These are phyloP conservation scores for Cephalotrichum gorgonifer DNA, from an alignment of 2,329 filamentous ascomycete genomes.

Conservation along the genomic window DNA sequence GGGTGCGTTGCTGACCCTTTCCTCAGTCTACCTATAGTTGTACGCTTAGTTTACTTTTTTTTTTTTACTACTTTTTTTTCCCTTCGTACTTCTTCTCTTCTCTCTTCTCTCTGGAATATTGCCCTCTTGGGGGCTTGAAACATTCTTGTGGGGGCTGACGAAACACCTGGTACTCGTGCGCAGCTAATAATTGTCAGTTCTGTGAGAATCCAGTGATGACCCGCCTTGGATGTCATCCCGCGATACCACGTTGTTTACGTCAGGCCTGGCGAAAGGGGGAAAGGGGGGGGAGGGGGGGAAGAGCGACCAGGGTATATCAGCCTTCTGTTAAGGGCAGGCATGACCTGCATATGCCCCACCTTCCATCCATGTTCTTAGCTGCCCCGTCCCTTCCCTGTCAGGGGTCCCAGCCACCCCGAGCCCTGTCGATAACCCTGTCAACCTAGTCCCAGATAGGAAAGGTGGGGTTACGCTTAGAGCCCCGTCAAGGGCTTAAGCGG, in stretches of 20 bases:
- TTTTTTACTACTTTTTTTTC: not conserved
- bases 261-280: not conserved
- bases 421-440: no score
- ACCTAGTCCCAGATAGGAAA: not conserved
- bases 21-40: not conserved
- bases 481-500: slow-evolving; percentile 5
- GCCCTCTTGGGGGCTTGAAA: not conserved
- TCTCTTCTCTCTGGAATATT: not conserved
- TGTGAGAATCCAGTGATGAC: no score
- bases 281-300: no score
- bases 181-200: not conserved
- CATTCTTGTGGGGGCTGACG: not conserved
- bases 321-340: slow-evolving; percentile 1
- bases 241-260: no score
- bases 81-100: not conserved
- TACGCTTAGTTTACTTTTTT: no score
- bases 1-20: not conserved
- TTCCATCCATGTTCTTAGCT: not conserved
- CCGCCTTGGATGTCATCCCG: no score
- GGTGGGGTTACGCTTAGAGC: not conserved
- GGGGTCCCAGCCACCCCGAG: slow-evolving; percentile 1
- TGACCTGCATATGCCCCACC: slow-evolving; percentile 3
- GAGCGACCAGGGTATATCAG: slow-evolving; percentile 3
- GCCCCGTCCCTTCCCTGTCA: not conserved
- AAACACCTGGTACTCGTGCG: not conserved